Base-by-base conservation (phyloP, 1,284 basidiomycete genomes). In the Porphyrellus sp. region DNA sequence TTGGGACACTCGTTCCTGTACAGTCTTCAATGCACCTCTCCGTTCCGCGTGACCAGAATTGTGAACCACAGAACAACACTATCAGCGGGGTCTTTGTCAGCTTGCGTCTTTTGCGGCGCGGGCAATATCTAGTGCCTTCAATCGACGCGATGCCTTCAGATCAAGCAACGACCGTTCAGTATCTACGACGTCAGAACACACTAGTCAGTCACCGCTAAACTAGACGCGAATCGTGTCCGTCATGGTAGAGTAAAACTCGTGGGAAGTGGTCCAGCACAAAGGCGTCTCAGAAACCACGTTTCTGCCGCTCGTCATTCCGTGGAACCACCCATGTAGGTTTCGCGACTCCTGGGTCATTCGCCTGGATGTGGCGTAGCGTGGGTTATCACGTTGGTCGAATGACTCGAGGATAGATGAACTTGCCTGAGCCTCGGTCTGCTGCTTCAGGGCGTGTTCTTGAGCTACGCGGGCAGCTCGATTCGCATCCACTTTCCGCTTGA, bases 401-500 rank as follows among this genome's bases (percentile, higher is more conserved):
- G 30, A 25, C 47, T 31, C 38, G 28, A 27, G 42, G 24, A 54
- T 25, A 40, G 28, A 52, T 35, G 41, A n/a, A 70, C 75, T 68
- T 53, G 81, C 85, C 77, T 86, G 82, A 8, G 77, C 75, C 39
- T 75, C 67, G 15, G 74, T 70, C 61, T 84, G 81, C 60, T 75
- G 76, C 60, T 75, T 75, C 56, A 76, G 76, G 52, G 76, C 78
- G 46, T 73, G 72, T 70, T 87, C 85, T 56, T 77, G 70, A 3
- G 79, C 77, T 21, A 80, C 57, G 47, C 86, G 75, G 8, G 80
- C 73, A 16, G 76, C 77, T 38, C 82, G 78, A 57, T 77, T 77
- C 4, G 79, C 79, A 60, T 88, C 86, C 6, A 88, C 86, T 62
- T 80, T 82, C 44, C 78, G 77, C 59, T 75, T 77, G 52, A 89